Base-by-base conservation (phyloP, 352 stramenopile species). In the Globisporangium yorkense region DNA sequence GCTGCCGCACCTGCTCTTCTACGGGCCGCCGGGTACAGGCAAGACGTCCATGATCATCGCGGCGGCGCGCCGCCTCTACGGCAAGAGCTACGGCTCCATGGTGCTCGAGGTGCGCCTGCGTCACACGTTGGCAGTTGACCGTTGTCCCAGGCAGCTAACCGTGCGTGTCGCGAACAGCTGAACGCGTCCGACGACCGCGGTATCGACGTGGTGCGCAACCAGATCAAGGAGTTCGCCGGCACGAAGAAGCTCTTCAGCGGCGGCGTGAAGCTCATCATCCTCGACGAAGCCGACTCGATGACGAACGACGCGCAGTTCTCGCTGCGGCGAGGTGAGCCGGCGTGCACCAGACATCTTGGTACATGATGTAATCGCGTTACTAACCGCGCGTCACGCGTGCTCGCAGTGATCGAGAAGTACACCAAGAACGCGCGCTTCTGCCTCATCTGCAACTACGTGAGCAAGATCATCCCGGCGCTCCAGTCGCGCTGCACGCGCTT, bases 381-480 rank as follows among this genome's bases (percentile, higher is more conserved):
- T 41, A 41, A 41, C 37, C 37, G 16, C 37, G 37, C 12, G 2
- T 10, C 37, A 43, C 37, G 5, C 16, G 37, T 43, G 37, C 16
- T 10, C 16, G 3, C 40, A 76, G 92, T 99, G 27, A 99, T 99
- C 62, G 96, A 99, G 63, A 98, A 98, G 68, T 98, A 99, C 78
- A 98, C 94, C 24, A 97, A 97, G 68, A 98, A 98, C 74, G 92
- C 94, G 45, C 89, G 97, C 29, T 99, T 99, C 78, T 99, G 96
- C 63, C 78, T 99, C 37, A 98, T 99, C 67, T 99, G 97, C 72
- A 99, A 99, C 79, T 99, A 99, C 72, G 96, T 99, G 57, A 98
- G 87, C 71, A 98, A 99, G 71, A 99, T 99, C 70, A 99, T 99
- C 68, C 96, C 96, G 6, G 96, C 97, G 37, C 75, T 99, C 58